Percentiles rank a stretch among this genome's conserved stretches.
Conservation (phyloP, 169 alveolate species). For the Neospora caninum region DNA sequence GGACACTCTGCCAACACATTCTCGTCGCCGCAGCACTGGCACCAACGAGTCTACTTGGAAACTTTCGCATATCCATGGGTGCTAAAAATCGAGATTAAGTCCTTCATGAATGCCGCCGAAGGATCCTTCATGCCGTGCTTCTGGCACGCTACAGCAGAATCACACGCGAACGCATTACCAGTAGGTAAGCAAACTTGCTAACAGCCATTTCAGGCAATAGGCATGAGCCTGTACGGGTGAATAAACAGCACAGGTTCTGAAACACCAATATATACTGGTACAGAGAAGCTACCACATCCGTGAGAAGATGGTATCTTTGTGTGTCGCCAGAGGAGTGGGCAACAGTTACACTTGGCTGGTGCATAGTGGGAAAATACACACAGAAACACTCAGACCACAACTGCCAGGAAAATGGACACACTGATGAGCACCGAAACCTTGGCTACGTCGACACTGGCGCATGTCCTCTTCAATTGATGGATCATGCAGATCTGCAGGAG, state of each 20-base stretch:
- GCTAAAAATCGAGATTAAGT: background rate
- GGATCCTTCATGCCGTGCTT: conserved; percentile 39
- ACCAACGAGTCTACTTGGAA: background rate
- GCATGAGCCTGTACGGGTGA: too few species aligned
- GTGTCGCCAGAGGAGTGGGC: background rate
- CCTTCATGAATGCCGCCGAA: conserved; percentile 14
- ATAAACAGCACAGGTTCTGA: background rate
- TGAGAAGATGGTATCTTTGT: background rate
- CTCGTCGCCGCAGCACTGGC: background rate
- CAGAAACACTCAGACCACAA: too few species aligned
- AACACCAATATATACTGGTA: background rate
- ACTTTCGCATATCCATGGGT: background rate
- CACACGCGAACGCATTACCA: background rate
- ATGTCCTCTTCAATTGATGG: too few species aligned
- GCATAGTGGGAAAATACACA: too few species aligned
- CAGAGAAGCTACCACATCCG: background rate
- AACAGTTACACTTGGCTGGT: background rate
- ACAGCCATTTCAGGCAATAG: too few species aligned
- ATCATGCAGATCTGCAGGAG: background rate
- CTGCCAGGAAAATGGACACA: too few species aligned
- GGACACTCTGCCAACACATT: too few species aligned
- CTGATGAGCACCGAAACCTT: too few species aligned
- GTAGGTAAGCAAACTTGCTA: background rate
- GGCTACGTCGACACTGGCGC: too few species aligned
- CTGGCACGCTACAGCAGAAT: background rate